Evolutionary conservation across 768 basidiomycete species (phyloP).

Genomic region (Lanmaoa rubissima): DNA sequence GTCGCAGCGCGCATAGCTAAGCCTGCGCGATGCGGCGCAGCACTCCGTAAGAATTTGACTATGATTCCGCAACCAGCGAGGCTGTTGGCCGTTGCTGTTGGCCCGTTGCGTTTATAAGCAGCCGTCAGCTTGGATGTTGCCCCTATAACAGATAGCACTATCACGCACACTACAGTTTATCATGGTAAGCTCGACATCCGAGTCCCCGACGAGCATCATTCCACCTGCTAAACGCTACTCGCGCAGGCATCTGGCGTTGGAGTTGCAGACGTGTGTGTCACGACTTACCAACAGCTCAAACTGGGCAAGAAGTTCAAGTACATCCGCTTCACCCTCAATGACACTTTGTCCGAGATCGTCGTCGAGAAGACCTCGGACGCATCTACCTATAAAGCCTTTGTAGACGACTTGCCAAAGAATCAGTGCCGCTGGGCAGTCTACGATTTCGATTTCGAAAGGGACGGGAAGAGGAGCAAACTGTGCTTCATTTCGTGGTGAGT

Average conservation of each 20-base stretch:
- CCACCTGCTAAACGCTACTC: neutral
- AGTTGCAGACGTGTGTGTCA: slow-evolving; percentile 53
- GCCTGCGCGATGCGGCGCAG: slow-evolving; percentile 17
- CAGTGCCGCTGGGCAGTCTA: slow-evolving; percentile 91
- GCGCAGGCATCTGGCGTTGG: slow-evolving; percentile 38
- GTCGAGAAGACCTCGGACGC: slow-evolving; percentile 62
- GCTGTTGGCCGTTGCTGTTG: neutral
- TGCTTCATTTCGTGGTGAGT: slow-evolving; percentile 77
- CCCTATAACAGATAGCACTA: slow-evolving; percentile 10
- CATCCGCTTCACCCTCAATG: slow-evolving; percentile 74
- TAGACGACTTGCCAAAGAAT: slow-evolving; percentile 65
- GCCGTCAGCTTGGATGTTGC: neutral
- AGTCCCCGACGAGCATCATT: neutral
- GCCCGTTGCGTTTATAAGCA: slow-evolving; percentile 12
- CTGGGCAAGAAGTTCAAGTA: slow-evolving; percentile 63
- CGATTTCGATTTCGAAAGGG: slow-evolving; percentile 82
- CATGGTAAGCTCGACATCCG: slow-evolving; percentile 25
- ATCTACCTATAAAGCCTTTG: slow-evolving; percentile 67
- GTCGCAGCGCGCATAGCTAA: neutral
- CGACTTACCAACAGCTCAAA: slow-evolving; percentile 23
- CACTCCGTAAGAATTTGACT: neutral
- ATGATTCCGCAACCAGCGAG: neutral
- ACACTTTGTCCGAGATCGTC: slow-evolving; percentile 65
- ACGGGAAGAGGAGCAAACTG: slow-evolving; percentile 81
- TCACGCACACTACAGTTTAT: neutral